Percentiles rank a stretch among this genome's conserved stretches.
These are phyloP conservation scores for Neoscytalidium dimidiatum DNA, from an alignment of 2,329 filamentous ascomycete genomes.

Conservation along the genomic window DNA sequence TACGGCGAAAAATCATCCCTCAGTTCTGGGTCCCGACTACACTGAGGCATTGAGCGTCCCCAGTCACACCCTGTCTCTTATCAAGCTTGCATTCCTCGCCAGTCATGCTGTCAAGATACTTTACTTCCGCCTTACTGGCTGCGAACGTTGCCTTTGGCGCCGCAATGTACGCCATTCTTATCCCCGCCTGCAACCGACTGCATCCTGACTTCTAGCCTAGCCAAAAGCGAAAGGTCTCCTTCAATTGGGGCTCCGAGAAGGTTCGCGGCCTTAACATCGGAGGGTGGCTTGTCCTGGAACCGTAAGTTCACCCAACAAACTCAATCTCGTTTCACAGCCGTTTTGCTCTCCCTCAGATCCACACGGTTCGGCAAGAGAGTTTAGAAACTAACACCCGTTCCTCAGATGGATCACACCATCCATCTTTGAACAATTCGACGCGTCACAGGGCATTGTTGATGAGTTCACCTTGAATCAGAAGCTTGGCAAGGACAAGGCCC, in stretches of 20 bases:
- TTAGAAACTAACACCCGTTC: background rate
- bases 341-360: background rate
- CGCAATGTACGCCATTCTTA: background rate
- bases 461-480: conserved; percentile 55
- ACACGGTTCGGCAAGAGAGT: background rate
- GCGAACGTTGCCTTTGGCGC: background rate
- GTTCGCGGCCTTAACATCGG: conserved; percentile 55
- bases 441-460: conserved; percentile 44
- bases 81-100: background rate
- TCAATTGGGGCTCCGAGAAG: conserved; percentile 52
- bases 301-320: conserved; percentile 29
- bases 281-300: conserved; percentile 53
- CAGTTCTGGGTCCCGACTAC: background rate
- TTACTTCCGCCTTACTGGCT: conserved; percentile 9
- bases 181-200: no score
- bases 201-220: background rate
- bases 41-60: background rate
- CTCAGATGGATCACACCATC: conserved; percentile 59
- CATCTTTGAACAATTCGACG: conserved; percentile 47
- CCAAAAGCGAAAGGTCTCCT: conserved; percentile 41
- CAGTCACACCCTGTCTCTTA: background rate
- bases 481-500: conserved; percentile 49
- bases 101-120: conserved; percentile 13
- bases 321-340: background rate
- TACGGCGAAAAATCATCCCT: background rate